These are phyloP conservation scores for Camellia granthamiana DNA, from an alignment of 148 eudicot species.

Conservation along the genomic window DNA sequence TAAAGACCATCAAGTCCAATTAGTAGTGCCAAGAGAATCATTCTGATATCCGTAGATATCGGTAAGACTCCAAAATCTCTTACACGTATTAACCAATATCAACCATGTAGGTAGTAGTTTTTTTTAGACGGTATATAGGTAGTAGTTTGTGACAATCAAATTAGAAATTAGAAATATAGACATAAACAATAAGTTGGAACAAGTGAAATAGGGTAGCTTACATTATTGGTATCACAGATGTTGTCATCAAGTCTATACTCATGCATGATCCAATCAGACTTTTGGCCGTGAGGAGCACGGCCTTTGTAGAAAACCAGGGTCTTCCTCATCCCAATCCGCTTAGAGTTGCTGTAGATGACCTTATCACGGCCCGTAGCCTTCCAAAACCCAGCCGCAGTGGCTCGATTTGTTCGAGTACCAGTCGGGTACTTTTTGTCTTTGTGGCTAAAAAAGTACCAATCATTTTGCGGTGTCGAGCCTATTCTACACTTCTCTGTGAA, in stretches of 20 bases:
- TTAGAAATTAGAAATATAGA: too few species aligned
- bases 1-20: too few species aligned
- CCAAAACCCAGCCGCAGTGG: constrained; percentile 27
- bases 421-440: constrained; percentile 35
- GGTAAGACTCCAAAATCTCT: too few species aligned
- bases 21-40: too few species aligned
- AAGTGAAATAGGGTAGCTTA: neutral
- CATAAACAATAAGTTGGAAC: too few species aligned
- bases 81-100: too few species aligned
- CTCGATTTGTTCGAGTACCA: constrained; percentile 24
- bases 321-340: constrained; percentile 25
- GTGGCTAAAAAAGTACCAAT: constrained; percentile 38
- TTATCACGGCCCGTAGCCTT: constrained; percentile 28
- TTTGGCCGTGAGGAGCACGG: constrained; percentile 24
- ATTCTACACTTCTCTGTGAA: constrained; percentile 24
- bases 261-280: constrained; percentile 29
- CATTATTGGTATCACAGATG: neutral
- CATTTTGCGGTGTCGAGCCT: constrained; percentile 28
- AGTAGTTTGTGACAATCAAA: too few species aligned
- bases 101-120: too few species aligned
- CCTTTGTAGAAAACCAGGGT: constrained; percentile 28
- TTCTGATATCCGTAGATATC: too few species aligned
- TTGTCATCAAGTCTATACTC: constrained; percentile 20
- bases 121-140: too few species aligned
- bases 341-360: constrained; percentile 9